Base-by-base conservation (phyloP, 768 basidiomycete species). In the Panaeolus cyanescens region DNA sequence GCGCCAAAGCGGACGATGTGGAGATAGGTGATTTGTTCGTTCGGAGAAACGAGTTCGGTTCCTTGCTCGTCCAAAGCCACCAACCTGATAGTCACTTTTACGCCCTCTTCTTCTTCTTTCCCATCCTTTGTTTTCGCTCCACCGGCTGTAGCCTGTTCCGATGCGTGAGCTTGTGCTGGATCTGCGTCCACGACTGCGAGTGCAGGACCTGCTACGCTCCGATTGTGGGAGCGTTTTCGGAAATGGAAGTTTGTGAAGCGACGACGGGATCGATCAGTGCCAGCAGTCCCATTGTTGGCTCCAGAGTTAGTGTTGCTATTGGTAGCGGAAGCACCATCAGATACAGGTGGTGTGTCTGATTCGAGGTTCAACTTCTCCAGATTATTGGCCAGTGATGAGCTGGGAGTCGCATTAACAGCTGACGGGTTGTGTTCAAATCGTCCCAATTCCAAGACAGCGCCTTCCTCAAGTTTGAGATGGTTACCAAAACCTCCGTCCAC, bases 21-120 rank as follows among this genome's bases (percentile, higher is more conserved):
- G 45, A 97, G 79, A 71, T 95, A 96, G 0, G 95, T 96, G 32
- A 86, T 83, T 72, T 98, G 95, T 62, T 95, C 91, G 68, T 98
- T 98, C 4, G 83, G 80, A 4, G 85, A 83, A 4, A 83, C 74
- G 20, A 95, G 75, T 65, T 85, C 85, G 64, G 82, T 80, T 61
- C 89, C 91, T 32, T 89, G 83, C 54, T 87, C 88, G 59, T 95
- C 93, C 30, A 96, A 77, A 4, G 93, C 95, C 19, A 89, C 90
- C 34, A 97, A 80, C 30, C 86, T 81, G 65, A 98, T 96, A 19
- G 86, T 83, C 17, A 93, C 84, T 62, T 87, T 84, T 32, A 96
- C 88, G 12, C 93, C 93, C 56, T 87, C 81, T n/a, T 74, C 73
- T 20, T 84, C 81, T 17, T 78, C 81, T 61, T 80, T 80, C 32